phyloP scores from a whole-genome alignment of 805 yeast species.

The Komagataella ulmi region DNA sequence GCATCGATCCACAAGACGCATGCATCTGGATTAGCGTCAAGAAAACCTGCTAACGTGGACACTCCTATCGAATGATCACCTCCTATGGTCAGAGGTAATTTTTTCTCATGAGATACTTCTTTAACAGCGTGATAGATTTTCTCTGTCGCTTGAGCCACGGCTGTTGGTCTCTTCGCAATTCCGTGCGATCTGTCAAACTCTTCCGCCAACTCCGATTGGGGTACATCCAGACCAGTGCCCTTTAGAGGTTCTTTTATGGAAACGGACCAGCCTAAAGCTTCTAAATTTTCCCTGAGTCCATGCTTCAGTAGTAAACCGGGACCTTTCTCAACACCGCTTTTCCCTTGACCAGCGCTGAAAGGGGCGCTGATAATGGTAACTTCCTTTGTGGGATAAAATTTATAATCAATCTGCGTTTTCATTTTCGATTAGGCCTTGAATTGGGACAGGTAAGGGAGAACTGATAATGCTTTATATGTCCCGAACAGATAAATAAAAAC shows the following conservation, averaged over 20 bases:
- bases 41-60: conserved; percentile 80
- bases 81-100: conserved; percentile 76
- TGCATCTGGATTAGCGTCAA: conserved; percentile 70
- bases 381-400: conserved; percentile 37
- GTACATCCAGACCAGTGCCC: conserved; percentile 7
- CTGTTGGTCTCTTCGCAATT: conserved; percentile 55
- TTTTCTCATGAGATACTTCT: conserved; percentile 29
- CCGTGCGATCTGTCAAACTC: conserved; percentile 9
- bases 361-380: conserved; percentile 80
- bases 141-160: conserved; percentile 65
- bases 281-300: conserved; percentile 54
- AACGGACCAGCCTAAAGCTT: conserved; percentile 62
- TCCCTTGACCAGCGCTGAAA: conserved; percentile 92
- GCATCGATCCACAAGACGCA: conserved; percentile 96
- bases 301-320: conserved; percentile 65
- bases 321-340: conserved; percentile 87
- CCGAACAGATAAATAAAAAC: neutral
- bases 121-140: conserved; percentile 48
- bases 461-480: neutral
- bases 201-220: neutral
- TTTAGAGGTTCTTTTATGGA: conserved; percentile 39
- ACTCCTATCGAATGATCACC: conserved; percentile 97
- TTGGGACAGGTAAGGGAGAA: neutral
- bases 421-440: neutral
- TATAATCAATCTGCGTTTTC: conserved; percentile 22